Percentiles rank a stretch among this genome's conserved stretches.
Conservation (phyloP, 768 basidiomycete species). For the Lactarius trivialis region DNA sequence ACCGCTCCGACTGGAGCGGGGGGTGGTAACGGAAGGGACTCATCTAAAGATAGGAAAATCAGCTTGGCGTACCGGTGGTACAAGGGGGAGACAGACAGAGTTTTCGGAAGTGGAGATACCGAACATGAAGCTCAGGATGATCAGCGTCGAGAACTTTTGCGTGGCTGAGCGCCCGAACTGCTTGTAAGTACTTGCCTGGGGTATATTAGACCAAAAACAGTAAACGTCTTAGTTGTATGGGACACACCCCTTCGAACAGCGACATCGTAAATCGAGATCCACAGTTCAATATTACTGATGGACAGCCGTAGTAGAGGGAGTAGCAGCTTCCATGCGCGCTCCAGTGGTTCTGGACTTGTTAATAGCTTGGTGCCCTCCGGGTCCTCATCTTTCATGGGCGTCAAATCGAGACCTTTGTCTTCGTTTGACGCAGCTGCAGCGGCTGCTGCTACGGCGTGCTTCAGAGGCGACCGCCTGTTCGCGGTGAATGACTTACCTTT, state of each 20-base stretch:
- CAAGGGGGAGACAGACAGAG: slow-evolving; percentile 36
- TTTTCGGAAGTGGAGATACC: slow-evolving; percentile 57
- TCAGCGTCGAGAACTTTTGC: slow-evolving; percentile 49
- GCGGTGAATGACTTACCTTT: slow-evolving; percentile 44
- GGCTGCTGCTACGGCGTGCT: slow-evolving; percentile 23
- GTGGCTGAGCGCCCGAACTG: slow-evolving; percentile 55
- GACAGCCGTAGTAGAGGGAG: slow-evolving; percentile 52
- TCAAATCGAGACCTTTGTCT: slow-evolving; percentile 64
- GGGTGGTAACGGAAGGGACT: slow-evolving; percentile 37
- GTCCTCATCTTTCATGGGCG: slow-evolving; percentile 66
- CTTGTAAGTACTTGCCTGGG: slow-evolving; percentile 76
- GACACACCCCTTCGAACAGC: slow-evolving; percentile 70
- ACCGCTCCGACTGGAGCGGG: slow-evolving; percentile 44
- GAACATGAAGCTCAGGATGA: slow-evolving; percentile 63
- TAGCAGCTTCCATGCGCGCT: slow-evolving; percentile 67
- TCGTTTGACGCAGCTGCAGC: slow-evolving; percentile 40
- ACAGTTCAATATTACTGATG: slow-evolving; percentile 54
- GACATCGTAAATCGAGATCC: slow-evolving; percentile 75
- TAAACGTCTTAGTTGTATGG: neutral
- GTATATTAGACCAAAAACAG: slow-evolving; percentile 6
- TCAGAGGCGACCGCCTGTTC: slow-evolving; percentile 14
- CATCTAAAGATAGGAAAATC: slow-evolving; percentile 33
- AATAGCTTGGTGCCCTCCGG: slow-evolving; percentile 74
- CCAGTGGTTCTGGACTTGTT: slow-evolving; percentile 55
- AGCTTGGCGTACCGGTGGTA: neutral